phyloP scores from a whole-genome alignment of 192 early-diverging fungal genomes.

The Coemansia sp. region DNA sequence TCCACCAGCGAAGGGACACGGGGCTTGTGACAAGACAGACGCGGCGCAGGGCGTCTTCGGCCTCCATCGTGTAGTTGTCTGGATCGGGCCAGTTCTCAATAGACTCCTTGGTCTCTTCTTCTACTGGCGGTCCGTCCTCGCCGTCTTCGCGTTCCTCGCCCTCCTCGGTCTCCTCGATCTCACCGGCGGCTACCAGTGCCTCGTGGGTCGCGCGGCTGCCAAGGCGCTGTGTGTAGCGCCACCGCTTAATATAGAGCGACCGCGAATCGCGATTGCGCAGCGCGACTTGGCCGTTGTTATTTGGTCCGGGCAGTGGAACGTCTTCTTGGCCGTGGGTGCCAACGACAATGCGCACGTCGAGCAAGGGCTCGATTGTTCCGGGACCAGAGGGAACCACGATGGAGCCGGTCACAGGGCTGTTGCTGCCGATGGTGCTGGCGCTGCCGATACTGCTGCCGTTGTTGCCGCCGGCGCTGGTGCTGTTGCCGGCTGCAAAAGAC shows the following conservation, averaged over 20 bases:
- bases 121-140: conserved; percentile 13
- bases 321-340: conserved; percentile 43
- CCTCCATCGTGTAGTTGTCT: conserved; percentile 24
- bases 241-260: conserved; percentile 39
- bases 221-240: conserved; percentile 41
- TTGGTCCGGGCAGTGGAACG: conserved; percentile 13
- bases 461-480: too few relatives aligned
- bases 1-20: conserved; percentile 46
- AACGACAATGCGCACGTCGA: conserved; percentile 27
- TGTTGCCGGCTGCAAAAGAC: not conserved
- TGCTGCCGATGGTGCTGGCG: not conserved
- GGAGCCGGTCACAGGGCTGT: not conserved
- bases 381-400: conserved; percentile 25
- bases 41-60: conserved; percentile 50
- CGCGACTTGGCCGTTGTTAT: not conserved
- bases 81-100: conserved; percentile 46
- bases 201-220: conserved; percentile 29
- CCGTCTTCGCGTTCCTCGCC: conserved; percentile 50
- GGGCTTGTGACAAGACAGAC: conserved; percentile 34
- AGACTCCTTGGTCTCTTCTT: conserved; percentile 1
- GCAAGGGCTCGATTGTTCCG: conserved; percentile 33
- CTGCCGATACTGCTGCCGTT: conserved; percentile 6
- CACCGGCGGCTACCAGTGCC: conserved; percentile 32
- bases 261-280: conserved; percentile 37
- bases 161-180: conserved; percentile 51